Evolutionary conservation across 2,329 filamentous ascomycete species (phyloP).

Genomic region (Cylindrodendrum hubeiense): DNA sequence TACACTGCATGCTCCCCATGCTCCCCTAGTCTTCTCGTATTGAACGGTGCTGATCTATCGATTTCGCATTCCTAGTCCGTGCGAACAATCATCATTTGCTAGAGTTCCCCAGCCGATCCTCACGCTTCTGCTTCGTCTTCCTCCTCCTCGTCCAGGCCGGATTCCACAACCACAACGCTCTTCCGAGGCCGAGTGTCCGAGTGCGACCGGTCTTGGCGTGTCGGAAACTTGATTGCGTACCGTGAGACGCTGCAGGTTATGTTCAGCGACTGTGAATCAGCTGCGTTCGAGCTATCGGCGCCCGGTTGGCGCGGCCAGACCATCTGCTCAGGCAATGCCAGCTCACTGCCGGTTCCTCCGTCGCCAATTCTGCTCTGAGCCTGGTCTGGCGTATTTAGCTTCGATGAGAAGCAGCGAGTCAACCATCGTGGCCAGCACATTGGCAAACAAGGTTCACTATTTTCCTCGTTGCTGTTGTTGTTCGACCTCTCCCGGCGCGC

Average conservation of each 20-base stretch:
- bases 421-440: background rate
- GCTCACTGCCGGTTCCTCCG: background rate
- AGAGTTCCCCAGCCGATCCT: background rate
- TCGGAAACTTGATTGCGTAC: constrained; percentile 7
- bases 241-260: background rate
- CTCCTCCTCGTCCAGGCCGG: background rate
- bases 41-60: background rate
- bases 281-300: background rate
- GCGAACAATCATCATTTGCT: background rate
- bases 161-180: background rate
- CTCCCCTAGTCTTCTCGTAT: background rate
- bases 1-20: background rate
- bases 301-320: background rate
- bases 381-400: background rate
- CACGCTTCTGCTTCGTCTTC: too few species aligned
- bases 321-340: background rate
- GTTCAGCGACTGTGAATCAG: background rate
- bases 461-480: background rate
- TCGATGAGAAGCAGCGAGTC: background rate
- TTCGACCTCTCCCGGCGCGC: background rate
- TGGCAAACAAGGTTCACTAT: background rate
- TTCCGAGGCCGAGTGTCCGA: background rate
- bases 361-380: background rate
- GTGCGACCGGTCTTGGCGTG: background rate
- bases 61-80: background rate